A percentile compares a stretch with the other conserved stretches of the same genome.
phyloP scores from a whole-genome alignment of 1,284 basidiomycete genomes.

The Fomitopsis palustris region DNA sequence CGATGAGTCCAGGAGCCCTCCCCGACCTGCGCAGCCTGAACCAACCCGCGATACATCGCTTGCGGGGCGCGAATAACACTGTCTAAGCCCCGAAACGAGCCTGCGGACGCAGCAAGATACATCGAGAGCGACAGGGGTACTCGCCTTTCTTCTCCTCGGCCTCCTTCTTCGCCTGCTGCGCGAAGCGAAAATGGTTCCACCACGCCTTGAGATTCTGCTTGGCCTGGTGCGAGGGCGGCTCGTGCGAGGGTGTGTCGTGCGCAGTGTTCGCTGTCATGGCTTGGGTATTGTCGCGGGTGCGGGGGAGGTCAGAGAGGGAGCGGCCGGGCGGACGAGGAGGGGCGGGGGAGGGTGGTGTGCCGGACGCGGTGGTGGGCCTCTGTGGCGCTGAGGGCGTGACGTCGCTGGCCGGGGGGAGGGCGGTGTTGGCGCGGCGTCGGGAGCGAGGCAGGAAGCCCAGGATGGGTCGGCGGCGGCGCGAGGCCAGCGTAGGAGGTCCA shows the following conservation, averaged over 20 bases:
- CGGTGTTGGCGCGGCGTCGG: conserved; percentile 22
- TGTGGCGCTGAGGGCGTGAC: conserved; percentile 3
- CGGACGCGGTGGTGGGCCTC: not conserved
- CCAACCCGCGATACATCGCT: not conserved
- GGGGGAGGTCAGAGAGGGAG: conserved; percentile 4
- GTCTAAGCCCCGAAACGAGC: not conserved
- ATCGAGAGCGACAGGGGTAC: conserved; percentile 14
- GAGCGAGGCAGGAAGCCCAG: conserved; percentile 20
- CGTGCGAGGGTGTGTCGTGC: conserved; percentile 7
- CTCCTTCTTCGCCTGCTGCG: conserved; percentile 54
- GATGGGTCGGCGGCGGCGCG: conserved; percentile 21
- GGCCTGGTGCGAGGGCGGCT: conserved; percentile 36
- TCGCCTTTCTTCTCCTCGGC: conserved; percentile 38
- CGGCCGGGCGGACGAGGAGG: conserved; percentile 1
- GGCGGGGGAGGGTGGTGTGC: not conserved
- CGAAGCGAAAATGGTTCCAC: conserved; percentile 76
- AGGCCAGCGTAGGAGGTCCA: conserved; percentile 10
- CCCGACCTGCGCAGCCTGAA: not conserved
- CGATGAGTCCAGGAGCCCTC: not conserved
- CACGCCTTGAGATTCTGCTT: conserved; percentile 74
- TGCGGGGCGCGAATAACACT: not conserved
- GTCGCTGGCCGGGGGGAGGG: conserved; percentile 10
- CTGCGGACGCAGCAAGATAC: conserved; percentile 3
- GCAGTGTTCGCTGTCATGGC: conserved; percentile 17
- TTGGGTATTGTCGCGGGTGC: conserved; percentile 4